These are phyloP conservation scores for Diaporthe citriasiana DNA, from an alignment of 2,329 filamentous ascomycete genomes.

Conservation along the genomic window DNA sequence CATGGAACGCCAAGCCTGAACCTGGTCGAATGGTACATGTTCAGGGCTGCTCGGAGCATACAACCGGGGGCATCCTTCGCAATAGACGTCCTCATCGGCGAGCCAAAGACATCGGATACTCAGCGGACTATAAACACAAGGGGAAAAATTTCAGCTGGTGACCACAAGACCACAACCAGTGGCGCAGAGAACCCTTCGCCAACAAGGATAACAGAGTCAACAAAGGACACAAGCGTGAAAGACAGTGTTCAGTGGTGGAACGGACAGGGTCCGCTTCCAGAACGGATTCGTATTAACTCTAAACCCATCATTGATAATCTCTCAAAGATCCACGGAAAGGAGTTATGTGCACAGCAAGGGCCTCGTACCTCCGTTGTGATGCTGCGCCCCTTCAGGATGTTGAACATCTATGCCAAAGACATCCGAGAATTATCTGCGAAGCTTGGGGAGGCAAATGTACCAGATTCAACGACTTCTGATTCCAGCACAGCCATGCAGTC, in stretches of 20 bases:
- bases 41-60: no score
- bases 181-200: no score
- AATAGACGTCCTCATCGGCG: conserved; percentile 7
- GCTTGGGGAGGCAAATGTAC: not conserved
- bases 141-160: not conserved
- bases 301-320: conserved; percentile 26
- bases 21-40: no score
- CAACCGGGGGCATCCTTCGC: not conserved
- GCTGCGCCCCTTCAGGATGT: conserved; percentile 1
- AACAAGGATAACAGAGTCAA: no score
- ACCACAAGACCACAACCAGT: not conserved
- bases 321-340: not conserved
- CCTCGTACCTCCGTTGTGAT: not conserved
- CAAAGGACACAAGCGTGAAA: not conserved
- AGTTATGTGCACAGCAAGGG: not conserved
- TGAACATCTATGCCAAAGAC: not conserved
- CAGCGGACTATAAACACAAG: no score
- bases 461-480: not conserved
- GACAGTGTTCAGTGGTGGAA: not conserved
- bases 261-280: conserved; percentile 23
- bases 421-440: not conserved
- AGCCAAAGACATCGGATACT: not conserved
- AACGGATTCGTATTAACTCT: conserved; percentile 43
- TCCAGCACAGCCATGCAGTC: not conserved
- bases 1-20: no score